A percentile compares a stretch with the other conserved stretches of the same genome.
Conservation (phyloP, 176 grass and related monocot genomes). For the Carex pumila region DNA sequence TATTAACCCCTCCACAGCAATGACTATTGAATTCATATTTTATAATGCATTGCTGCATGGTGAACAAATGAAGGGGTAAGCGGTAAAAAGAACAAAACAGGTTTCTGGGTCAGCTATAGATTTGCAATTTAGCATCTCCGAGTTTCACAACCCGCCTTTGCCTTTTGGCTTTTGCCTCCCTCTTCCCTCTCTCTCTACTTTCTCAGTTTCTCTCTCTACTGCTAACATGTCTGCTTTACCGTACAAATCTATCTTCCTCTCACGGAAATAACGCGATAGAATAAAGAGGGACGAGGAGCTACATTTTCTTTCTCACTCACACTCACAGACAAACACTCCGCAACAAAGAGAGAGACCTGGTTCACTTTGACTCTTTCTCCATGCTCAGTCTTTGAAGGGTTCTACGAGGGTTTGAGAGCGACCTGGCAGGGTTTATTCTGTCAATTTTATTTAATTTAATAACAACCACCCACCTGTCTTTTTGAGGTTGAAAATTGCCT, state of each 20-base stretch:
- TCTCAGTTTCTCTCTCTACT: conserved; percentile 10
- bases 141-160: too few relatives aligned
- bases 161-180: too few relatives aligned
- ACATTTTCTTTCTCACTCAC: not conserved
- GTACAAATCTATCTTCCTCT: conserved; percentile 21
- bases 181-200: not conserved
- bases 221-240: conserved; percentile 6
- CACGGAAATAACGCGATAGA: conserved; percentile 18
- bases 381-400: not conserved
- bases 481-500: not conserved
- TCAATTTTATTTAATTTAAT: not conserved
- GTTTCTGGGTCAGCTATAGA: too few relatives aligned
- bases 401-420: not conserved
- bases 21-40: too few relatives aligned
- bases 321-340: not conserved
- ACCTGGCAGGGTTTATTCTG: not conserved
- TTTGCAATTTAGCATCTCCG: too few relatives aligned
- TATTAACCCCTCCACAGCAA: too few relatives aligned
- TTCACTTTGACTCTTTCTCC: not conserved
- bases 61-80: too few relatives aligned
- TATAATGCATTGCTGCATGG: too few relatives aligned
- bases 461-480: not conserved
- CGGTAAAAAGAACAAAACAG: too few relatives aligned
- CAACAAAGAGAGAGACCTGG: not conserved
- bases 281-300: conserved; percentile 13